Percentiles rank a stretch among this genome's conserved stretches.
phyloP scores from a whole-genome alignment of 345 rosid genomes.

The Eucalyptus brandiana region DNA sequence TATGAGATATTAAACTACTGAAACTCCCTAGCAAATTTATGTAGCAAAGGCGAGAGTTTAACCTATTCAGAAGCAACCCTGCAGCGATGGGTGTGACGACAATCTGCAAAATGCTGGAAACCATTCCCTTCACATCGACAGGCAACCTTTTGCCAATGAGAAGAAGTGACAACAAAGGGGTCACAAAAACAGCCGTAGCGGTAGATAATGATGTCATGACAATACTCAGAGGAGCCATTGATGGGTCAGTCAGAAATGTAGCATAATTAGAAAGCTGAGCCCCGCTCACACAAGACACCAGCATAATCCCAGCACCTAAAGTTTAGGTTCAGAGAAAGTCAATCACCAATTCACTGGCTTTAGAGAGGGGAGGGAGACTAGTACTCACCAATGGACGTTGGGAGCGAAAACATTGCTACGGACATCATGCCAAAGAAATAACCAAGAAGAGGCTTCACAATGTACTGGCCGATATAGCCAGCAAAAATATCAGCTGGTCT shows the following conservation, averaged over 20 bases:
- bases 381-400: slow-evolving; percentile 59
- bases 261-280: slow-evolving; percentile 96
- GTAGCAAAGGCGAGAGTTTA: neutral
- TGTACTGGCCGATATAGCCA: slow-evolving; percentile 76
- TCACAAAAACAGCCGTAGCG: slow-evolving; percentile 72
- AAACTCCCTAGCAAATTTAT: neutral
- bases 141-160: slow-evolving; percentile 87
- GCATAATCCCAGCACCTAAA: slow-evolving; percentile 88
- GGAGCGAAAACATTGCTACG: slow-evolving; percentile 61
- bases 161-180: slow-evolving; percentile 73
- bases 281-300: slow-evolving; percentile 94
- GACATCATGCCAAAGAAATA: slow-evolving; percentile 63
- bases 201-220: slow-evolving; percentile 95
- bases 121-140: slow-evolving; percentile 90
- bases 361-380: neutral
- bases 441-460: slow-evolving; percentile 84
- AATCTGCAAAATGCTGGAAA: slow-evolving; percentile 80
- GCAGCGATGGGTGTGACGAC: slow-evolving; percentile 75
- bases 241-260: slow-evolving; percentile 75
- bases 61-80: slow-evolving; percentile 85
- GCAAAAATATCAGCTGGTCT: slow-evolving; percentile 66
- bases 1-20: neutral
- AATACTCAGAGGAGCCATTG: slow-evolving; percentile 78
- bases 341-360: neutral
- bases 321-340: neutral